Evolutionary conservation across 352 stramenopile species (phyloP).

Genomic region (Globisporangium apiculatum): DNA sequence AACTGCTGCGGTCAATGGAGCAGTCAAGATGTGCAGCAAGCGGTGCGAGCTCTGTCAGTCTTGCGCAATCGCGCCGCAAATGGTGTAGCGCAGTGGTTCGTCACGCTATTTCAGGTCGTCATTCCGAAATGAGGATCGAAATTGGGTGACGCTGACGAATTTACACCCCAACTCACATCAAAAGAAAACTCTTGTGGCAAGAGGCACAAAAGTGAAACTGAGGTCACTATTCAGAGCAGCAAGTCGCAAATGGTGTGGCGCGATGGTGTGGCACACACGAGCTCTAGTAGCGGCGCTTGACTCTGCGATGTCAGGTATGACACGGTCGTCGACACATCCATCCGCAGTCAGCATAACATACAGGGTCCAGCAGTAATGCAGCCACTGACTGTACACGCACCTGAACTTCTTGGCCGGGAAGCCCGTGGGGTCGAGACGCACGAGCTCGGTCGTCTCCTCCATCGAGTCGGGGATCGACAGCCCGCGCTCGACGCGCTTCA

Average conservation of each 20-base stretch:
- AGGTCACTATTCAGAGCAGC: neutral
- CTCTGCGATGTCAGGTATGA: conserved; percentile 17
- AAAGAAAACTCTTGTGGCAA: conserved; percentile 6
- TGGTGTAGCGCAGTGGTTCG: neutral
- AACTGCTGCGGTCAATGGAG: neutral
- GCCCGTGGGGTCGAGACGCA: conserved; percentile 78
- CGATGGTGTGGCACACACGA: neutral
- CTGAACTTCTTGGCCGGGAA: conserved; percentile 81
- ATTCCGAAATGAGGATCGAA: neutral
- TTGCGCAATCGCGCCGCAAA: neutral
- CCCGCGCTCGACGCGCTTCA: conserved; percentile 74
- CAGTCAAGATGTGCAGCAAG: neutral
- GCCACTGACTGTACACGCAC: conserved; percentile 17
- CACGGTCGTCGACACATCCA: neutral
- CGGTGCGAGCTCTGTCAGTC: too few species aligned
- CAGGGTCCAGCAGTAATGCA: too few species aligned
- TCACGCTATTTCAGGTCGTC: too few species aligned
- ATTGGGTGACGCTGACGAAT: neutral
- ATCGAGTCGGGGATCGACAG: conserved; percentile 66
- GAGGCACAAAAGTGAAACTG: conserved; percentile 2
- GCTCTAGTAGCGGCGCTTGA: conserved; percentile 61
- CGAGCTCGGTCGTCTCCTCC: conserved; percentile 72
- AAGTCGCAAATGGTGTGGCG: neutral
- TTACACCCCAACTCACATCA: neutral
- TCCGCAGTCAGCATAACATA: neutral